Evolutionary conservation across 768 basidiomycete species (phyloP).

Genomic region (Mrakia blollopis): DNA sequence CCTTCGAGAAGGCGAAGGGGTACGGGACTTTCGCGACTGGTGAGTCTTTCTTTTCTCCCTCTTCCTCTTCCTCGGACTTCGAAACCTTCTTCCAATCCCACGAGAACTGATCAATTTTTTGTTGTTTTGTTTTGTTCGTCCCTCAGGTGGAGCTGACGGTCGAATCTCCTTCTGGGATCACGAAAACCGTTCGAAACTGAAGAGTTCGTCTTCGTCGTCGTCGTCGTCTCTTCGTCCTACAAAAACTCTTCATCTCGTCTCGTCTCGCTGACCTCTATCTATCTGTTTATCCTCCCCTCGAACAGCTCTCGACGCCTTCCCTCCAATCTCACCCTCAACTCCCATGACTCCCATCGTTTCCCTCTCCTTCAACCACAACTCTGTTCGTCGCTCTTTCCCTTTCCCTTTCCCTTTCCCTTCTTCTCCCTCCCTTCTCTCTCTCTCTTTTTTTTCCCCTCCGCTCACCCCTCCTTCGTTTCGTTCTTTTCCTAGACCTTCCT

Average conservation of each 20-base stretch:
- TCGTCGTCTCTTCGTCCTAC: neutral
- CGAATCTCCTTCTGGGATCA: conserved; percentile 32
- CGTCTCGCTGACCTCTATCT: neutral
- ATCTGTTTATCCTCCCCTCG: neutral
- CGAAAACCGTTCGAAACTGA: conserved; percentile 30
- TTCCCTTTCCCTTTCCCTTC: neutral
- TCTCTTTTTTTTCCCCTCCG: neutral
- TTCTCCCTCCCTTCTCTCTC: neutral
- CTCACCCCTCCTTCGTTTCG: neutral
- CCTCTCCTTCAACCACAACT: conserved; percentile 29
- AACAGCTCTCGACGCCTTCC: conserved; percentile 28
- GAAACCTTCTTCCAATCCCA: neutral
- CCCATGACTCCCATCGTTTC: conserved; percentile 25
- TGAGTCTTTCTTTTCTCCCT: neutral
- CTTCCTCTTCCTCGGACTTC: too few species aligned
- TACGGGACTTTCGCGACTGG: conserved; percentile 82
- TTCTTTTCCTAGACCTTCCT: conserved; percentile 25
- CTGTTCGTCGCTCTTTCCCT: neutral
- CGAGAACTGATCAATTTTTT: too few species aligned
- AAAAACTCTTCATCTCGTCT: neutral
- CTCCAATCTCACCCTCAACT: conserved; percentile 6
- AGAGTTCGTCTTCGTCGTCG: conserved; percentile 19
- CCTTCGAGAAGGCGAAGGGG: conserved; percentile 63
- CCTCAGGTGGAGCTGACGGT: conserved; percentile 17
- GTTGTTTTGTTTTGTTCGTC: neutral